Evolutionary conservation across 345 rosid species (phyloP).

Genomic region (Eucalyptus cloeziana): DNA sequence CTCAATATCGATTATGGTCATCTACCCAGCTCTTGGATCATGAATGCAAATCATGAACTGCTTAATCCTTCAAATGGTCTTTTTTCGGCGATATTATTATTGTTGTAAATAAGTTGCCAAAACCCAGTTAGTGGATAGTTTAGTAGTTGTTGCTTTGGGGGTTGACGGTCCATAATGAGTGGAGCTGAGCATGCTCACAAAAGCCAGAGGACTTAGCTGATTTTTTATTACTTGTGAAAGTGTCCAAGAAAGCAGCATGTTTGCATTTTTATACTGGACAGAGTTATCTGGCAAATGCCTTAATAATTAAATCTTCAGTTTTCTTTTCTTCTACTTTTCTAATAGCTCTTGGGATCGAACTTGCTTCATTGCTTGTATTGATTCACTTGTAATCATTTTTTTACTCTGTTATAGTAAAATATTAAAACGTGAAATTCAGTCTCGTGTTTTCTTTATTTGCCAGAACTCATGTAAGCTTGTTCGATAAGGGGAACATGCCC

Average conservation of each 20-base stretch:
- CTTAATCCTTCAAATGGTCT: neutral
- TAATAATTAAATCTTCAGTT: neutral
- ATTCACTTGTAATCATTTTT: neutral
- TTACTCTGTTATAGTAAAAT: neutral
- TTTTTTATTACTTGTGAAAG: neutral
- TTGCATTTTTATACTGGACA: neutral
- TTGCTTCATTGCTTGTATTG: neutral
- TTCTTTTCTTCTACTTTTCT: neutral
- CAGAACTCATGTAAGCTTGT: neutral
- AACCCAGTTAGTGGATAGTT: neutral
- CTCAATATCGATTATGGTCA: neutral
- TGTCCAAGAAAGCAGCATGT: neutral
- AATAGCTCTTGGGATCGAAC: neutral
- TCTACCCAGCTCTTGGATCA: neutral
- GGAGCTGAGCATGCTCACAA: neutral
- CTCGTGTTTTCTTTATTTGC: neutral
- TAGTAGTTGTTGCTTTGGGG: neutral
- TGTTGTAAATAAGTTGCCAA: neutral
- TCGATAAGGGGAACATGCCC: neutral
- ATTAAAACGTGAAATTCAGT: neutral
- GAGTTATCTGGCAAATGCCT: neutral
- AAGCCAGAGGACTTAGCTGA: neutral
- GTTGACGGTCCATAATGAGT: neutral
- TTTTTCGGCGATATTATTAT: neutral
- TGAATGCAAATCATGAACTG: neutral